A percentile compares a stretch with the other conserved stretches of the same genome.
Conservation (phyloP, 768 basidiomycete genomes). For the Mrakia frigida region DNA sequence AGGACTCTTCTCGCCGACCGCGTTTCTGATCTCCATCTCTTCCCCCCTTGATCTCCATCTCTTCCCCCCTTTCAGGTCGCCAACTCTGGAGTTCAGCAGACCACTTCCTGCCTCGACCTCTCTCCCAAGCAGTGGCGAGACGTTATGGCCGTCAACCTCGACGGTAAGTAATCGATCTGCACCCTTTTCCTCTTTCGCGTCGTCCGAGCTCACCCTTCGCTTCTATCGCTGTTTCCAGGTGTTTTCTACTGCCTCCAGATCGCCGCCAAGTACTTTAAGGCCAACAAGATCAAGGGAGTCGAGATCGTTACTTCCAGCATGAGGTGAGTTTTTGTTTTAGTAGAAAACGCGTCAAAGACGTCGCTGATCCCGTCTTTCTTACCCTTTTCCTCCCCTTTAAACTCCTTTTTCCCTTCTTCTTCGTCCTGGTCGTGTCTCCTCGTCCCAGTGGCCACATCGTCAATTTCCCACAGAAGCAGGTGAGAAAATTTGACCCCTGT, state of each 20-base stretch:
- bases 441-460: constrained; percentile 16
- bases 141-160: constrained; percentile 18
- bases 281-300: constrained; percentile 22
- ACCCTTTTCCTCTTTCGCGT: background rate
- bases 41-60: background rate
- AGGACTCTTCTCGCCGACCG: background rate
- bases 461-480: constrained; percentile 27
- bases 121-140: constrained; percentile 17
- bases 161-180: background rate
- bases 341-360: too few relatives aligned
- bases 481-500: too few relatives aligned
- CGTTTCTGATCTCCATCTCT: background rate
- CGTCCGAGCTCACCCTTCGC: background rate
- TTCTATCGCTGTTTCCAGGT: background rate
- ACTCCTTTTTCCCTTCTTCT: too few relatives aligned
- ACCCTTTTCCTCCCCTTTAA: background rate
- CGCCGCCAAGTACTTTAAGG: constrained; percentile 28
- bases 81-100: constrained; percentile 34
- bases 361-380: background rate
- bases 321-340: constrained; percentile 20
- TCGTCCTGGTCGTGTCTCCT: too few relatives aligned
- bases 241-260: constrained; percentile 32
- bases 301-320: constrained; percentile 27
- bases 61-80: background rate
- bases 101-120: constrained; percentile 24